A percentile compares a stretch with the other conserved stretches of the same genome.
phyloP scores from a whole-genome alignment of 805 yeast species.

The Ogataea neopini region DNA sequence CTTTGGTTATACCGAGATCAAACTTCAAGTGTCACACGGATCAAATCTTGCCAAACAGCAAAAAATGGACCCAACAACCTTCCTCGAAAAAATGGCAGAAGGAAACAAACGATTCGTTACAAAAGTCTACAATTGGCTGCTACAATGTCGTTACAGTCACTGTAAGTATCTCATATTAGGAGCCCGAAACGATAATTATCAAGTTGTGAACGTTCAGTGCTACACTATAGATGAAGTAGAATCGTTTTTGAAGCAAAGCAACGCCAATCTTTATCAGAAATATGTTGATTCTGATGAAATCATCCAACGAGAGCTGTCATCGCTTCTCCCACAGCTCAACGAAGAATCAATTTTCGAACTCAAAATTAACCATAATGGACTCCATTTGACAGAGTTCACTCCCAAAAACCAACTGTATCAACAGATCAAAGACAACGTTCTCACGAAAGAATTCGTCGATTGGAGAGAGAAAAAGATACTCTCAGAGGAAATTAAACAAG shows the following conservation, averaged over 20 bases:
- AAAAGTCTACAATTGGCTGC: slow-evolving; percentile 10
- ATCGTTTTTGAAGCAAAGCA: not conserved
- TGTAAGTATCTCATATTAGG: slow-evolving; percentile 9
- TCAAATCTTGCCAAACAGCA: no score
- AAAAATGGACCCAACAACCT: not conserved
- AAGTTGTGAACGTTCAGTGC: not conserved
- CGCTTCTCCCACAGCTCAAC: slow-evolving; percentile 1
- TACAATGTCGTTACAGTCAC: slow-evolving; percentile 12
- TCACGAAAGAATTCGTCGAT: slow-evolving; percentile 6
- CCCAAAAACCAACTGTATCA: not conserved
- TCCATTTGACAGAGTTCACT: not conserved
- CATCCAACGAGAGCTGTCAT: not conserved
- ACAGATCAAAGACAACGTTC: slow-evolving; percentile 6
- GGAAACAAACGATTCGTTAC: not conserved
- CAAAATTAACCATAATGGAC: not conserved
- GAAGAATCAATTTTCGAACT: slow-evolving; percentile 5
- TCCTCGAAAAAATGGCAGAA: not conserved
- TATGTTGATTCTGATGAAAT: slow-evolving; percentile 1
- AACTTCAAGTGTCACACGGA: slow-evolving; percentile 2
- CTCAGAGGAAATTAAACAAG: slow-evolving; percentile 5
- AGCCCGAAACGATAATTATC: slow-evolving; percentile 4
- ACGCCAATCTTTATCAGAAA: not conserved
- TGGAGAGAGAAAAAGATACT: slow-evolving; percentile 12
- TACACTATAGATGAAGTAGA: slow-evolving; percentile 5
- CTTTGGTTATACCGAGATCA: slow-evolving; percentile 6